Percentiles rank a stretch among this genome's conserved stretches.
Conservation (phyloP, 2,329 filamentous ascomycete genomes). For the Sporothrix protearum region DNA sequence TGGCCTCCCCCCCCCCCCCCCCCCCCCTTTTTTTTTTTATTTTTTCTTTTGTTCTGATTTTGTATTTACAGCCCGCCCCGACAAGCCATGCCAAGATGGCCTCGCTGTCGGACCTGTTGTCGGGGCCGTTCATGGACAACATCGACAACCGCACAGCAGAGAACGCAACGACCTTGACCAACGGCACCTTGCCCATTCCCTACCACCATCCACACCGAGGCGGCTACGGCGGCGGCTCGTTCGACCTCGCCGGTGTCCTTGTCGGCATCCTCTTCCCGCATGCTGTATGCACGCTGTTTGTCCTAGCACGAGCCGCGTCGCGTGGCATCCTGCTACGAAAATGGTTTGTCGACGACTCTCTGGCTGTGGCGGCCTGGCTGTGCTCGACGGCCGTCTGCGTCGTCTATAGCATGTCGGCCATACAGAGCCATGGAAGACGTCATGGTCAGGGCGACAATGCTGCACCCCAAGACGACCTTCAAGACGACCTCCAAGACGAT, state of each 20-base stretch:
- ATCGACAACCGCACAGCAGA: background rate
- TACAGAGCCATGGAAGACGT: slow-evolving; percentile 23
- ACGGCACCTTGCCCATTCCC: background rate
- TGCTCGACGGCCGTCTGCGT: slow-evolving; percentile 36
- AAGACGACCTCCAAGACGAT: too few species aligned
- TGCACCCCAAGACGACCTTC: slow-evolving; percentile 30
- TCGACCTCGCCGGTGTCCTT: slow-evolving; percentile 32
- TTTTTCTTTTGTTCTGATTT: background rate
- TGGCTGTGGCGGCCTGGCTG: slow-evolving; percentile 35
- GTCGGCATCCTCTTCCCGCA: slow-evolving; percentile 37
- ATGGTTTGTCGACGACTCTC: slow-evolving; percentile 38
- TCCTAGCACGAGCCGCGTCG: slow-evolving; percentile 33
- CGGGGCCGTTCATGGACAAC: background rate
- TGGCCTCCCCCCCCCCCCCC: background rate
- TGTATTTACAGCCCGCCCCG: too few species aligned
- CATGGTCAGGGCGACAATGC: background rate
- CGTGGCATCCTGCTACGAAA: slow-evolving; percentile 34
- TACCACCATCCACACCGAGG: slow-evolving; percentile 15
- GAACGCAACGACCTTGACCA: background rate
- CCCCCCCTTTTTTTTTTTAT: background rate
- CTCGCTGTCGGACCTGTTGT: background rate
- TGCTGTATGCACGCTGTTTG: slow-evolving; percentile 35
- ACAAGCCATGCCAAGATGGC: slow-evolving; percentile 14
- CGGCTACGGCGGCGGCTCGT: background rate
- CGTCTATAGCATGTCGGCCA: slow-evolving; percentile 35